Conservation (phyloP, 2,329 filamentous ascomycete genomes). For the Diaporthe velutina region DNA sequence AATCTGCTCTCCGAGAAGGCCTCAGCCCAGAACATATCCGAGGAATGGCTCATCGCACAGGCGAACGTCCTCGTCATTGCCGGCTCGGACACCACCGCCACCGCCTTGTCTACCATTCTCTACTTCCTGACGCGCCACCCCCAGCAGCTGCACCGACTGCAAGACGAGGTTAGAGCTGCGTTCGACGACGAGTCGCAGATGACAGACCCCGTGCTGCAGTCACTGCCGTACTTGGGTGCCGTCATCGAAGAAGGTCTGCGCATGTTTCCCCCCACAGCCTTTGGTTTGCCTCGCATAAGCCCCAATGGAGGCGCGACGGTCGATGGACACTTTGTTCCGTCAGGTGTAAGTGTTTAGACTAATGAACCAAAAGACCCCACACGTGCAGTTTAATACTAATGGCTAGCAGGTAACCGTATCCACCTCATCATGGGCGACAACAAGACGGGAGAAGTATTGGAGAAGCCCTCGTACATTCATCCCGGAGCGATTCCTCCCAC, state of each 20-base stretch:
- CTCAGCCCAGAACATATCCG: too few species aligned
- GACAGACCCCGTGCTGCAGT: conserved; percentile 5
- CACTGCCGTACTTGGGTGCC: conserved; percentile 77
- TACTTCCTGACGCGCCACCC: conserved; percentile 43
- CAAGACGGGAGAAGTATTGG: too few species aligned
- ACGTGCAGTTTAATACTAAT: background rate
- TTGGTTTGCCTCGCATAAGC: background rate
- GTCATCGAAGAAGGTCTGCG: conserved; percentile 89
- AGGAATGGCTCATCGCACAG: too few species aligned
- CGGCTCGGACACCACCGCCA: conserved; percentile 62
- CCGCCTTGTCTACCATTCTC: conserved; percentile 49
- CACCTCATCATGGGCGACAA: too few species aligned
- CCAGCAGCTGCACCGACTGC: conserved; percentile 41
- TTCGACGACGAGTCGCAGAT: conserved; percentile 48
- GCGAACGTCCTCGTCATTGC: conserved; percentile 51
- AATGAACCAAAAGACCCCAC: too few species aligned
- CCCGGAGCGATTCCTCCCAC: conserved; percentile 7
- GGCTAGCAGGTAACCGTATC: background rate
- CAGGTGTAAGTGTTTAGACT: too few species aligned
- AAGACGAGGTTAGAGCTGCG: conserved; percentile 44
- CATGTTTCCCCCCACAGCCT: conserved; percentile 28
- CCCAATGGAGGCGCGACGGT: conserved; percentile 1
- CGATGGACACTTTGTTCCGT: background rate
- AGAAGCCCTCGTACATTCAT: background rate
- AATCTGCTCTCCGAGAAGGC: too few species aligned